A percentile compares a stretch with the other conserved stretches of the same genome.
Conservation (phyloP, 2,329 filamentous ascomycete species). For the Aspergillus sp. region DNA sequence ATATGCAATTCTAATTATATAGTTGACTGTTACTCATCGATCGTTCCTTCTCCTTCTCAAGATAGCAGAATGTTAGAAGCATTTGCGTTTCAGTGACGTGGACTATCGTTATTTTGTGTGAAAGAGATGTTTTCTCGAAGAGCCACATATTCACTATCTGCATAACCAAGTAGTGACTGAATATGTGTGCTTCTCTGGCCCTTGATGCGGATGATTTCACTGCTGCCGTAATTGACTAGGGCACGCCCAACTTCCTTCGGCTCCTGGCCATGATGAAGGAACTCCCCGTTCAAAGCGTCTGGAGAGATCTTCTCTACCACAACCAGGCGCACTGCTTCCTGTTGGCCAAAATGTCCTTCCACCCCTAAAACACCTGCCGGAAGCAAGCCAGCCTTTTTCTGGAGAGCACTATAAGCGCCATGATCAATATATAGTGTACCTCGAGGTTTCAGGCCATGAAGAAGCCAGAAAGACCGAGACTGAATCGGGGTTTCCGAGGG, state of each 20-base stretch:
- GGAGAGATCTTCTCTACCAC: conserved; percentile 66
- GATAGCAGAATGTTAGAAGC: background rate
- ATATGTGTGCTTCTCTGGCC: conserved; percentile 84
- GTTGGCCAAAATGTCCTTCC: conserved; percentile 82
- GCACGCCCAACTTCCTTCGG: conserved; percentile 80
- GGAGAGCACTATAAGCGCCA: conserved; percentile 79
- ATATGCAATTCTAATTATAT: background rate
- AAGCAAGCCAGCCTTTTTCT: conserved; percentile 81
- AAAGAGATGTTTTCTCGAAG: conserved; percentile 85
- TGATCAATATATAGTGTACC: conserved; percentile 90
- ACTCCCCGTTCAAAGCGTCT: conserved; percentile 44
- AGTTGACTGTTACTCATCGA: background rate
- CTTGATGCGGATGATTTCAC: conserved; percentile 80
- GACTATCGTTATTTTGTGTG: conserved; percentile 45
- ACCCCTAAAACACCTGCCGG: conserved; percentile 90
- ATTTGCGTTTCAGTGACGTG: background rate
- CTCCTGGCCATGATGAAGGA: conserved; percentile 39
- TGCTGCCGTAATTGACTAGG: conserved; percentile 87
- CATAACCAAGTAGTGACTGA: conserved; percentile 77
- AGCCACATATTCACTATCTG: conserved; percentile 92
- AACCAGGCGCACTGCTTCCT: conserved; percentile 85
- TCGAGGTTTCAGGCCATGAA: conserved; percentile 87
- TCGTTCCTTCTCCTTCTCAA: background rate
- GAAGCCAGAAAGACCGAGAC: conserved; percentile 94
- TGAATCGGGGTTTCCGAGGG: conserved; percentile 81